Evolutionary conservation across 768 basidiomycete genomes (phyloP).

Genomic region (Jaapia argillacea): DNA sequence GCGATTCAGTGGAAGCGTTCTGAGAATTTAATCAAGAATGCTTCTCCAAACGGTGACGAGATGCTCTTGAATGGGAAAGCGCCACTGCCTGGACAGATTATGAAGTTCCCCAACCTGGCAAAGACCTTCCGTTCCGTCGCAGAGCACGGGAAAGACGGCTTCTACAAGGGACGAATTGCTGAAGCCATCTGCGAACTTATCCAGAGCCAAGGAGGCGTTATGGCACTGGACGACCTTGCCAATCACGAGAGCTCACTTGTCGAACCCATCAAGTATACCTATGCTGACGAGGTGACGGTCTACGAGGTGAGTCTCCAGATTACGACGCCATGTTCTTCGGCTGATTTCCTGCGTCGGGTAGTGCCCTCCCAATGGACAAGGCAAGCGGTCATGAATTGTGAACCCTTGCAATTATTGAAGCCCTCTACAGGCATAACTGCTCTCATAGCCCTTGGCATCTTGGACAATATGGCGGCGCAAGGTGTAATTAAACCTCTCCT

Average conservation of each 20-base stretch:
- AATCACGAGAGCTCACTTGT: constrained; percentile 70
- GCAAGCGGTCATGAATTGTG: constrained; percentile 24
- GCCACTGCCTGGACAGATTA: constrained; percentile 78
- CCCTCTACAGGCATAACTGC: constrained; percentile 95
- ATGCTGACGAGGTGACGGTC: constrained; percentile 74
- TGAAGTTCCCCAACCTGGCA: constrained; percentile 74
- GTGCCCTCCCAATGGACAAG: constrained; percentile 98
- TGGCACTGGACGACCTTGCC: constrained; percentile 93
- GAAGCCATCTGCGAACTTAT: constrained; percentile 84
- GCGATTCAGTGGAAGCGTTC: constrained; percentile 40
- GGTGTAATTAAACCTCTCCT: constrained; percentile 57
- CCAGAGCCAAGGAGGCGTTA: constrained; percentile 79
- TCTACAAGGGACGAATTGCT: constrained; percentile 88
- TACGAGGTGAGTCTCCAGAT: constrained; percentile 84
- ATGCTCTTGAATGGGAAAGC: constrained; percentile 83
- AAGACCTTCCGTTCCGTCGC: constrained; percentile 75
- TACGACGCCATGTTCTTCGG: not conserved
- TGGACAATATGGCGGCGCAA: constrained; percentile 77
- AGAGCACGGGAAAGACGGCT: constrained; percentile 80
- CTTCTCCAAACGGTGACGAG: constrained; percentile 78
- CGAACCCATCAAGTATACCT: constrained; percentile 88
- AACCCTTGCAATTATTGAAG: constrained; percentile 18
- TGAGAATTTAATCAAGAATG: constrained; percentile 65
- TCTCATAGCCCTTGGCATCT: constrained; percentile 83
- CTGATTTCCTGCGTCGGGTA: too few relatives aligned